Conservation (phyloP, 352 stramenopile genomes). For the Phytophthora pluvialis region DNA sequence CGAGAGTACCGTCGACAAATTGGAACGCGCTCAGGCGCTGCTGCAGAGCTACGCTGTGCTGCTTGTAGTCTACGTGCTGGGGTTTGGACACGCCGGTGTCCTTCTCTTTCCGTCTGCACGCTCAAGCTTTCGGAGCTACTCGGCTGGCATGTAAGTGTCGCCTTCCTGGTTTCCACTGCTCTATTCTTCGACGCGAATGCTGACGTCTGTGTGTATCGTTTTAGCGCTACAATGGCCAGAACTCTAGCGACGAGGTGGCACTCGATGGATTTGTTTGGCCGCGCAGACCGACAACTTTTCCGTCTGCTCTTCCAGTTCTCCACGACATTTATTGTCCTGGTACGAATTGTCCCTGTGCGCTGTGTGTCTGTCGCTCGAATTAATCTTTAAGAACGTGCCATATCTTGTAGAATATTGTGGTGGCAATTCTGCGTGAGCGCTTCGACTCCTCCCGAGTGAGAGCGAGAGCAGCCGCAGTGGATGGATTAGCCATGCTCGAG, state of each 20-base stretch:
- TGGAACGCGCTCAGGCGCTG: constrained; percentile 50
- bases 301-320: constrained; percentile 46
- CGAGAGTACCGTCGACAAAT: constrained; percentile 47
- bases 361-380: not conserved
- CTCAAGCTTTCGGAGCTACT: constrained; percentile 46
- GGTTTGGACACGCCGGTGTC: constrained; percentile 50
- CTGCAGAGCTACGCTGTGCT: constrained; percentile 47
- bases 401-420: constrained; percentile 54
- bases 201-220: not conserved
- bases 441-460: constrained; percentile 45
- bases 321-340: constrained; percentile 53
- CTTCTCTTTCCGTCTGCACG: constrained; percentile 49
- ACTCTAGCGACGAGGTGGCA: constrained; percentile 27
- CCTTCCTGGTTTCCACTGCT: too few relatives aligned
- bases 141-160: constrained; percentile 52
- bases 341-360: constrained; percentile 11
- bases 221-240: constrained; percentile 41
- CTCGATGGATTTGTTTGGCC: constrained; percentile 22
- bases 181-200: not conserved
- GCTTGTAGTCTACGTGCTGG: constrained; percentile 52
- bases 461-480: constrained; percentile 26
- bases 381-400: not conserved
- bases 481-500: constrained; percentile 54
- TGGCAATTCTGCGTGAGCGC: constrained; percentile 67
- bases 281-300: constrained; percentile 36